These are phyloP conservation scores for Coemansia sp. DNA, from an alignment of 192 early-diverging fungal genomes.

Conservation along the genomic window DNA sequence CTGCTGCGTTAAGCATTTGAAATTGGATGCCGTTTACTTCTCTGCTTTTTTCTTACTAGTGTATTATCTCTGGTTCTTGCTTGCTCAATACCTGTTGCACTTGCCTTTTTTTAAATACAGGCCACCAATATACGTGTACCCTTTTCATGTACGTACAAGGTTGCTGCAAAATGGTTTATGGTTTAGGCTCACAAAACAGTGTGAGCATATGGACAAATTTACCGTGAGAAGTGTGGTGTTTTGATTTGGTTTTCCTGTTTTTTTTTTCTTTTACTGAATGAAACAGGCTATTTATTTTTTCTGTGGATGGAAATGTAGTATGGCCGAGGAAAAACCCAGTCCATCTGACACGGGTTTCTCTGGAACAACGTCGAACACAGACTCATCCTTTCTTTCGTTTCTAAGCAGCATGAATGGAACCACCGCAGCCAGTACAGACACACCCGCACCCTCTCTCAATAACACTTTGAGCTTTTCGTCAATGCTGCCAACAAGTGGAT, in stretches of 20 bases:
- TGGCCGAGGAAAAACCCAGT: slow-evolving; percentile 20
- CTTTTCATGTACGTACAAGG: no score
- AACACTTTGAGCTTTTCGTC: slow-evolving; percentile 22
- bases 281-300: background rate
- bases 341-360: slow-evolving; percentile 6
- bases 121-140: no score
- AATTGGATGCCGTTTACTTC: background rate
- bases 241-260: background rate
- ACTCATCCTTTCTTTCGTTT: slow-evolving; percentile 13
- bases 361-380: slow-evolving; percentile 8
- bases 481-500: slow-evolving; percentile 18
- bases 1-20: no score
- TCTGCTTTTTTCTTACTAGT: background rate
- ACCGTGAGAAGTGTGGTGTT: no score
- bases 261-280: background rate
- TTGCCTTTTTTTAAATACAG: no score
- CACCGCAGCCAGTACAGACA: background rate
- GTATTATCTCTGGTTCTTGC: no score
- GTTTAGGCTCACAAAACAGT: no score
- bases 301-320: slow-evolving; percentile 10
- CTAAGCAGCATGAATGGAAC: slow-evolving; percentile 17
- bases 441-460: background rate
- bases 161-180: no score
- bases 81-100: no score
- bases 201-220: no score